These are phyloP conservation scores for Comarum palustre DNA, from an alignment of 306 rosid genomes.

Conservation along the genomic window DNA sequence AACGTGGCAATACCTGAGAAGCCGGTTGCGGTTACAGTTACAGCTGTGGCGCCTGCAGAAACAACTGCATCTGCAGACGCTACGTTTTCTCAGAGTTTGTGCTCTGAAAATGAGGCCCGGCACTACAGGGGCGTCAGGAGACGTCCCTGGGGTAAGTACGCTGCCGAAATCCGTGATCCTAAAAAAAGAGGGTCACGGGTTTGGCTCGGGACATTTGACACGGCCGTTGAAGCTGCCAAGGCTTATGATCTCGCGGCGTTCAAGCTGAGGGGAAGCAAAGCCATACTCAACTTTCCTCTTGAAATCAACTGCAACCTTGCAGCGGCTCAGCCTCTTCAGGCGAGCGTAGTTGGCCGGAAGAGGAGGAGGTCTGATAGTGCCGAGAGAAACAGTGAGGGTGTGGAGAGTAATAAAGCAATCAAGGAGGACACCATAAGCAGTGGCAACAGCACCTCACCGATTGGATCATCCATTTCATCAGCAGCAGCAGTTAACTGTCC, in stretches of 20 bases:
- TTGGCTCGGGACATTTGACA: slow-evolving; percentile 56
- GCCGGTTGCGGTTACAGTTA: neutral
- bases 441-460: neutral
- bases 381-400: neutral
- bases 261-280: slow-evolving; percentile 47
- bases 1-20: slow-evolving; percentile 29
- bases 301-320: slow-evolving; percentile 17
- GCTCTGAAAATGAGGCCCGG: slow-evolving; percentile 1
- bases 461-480: neutral
- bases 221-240: slow-evolving; percentile 50
- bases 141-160: slow-evolving; percentile 56
- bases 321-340: slow-evolving; percentile 3
- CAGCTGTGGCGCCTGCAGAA: neutral
- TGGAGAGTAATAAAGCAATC: slow-evolving; percentile 1
- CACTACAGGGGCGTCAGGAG: slow-evolving; percentile 51
- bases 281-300: slow-evolving; percentile 52
- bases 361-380: neutral
- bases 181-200: slow-evolving; percentile 45
- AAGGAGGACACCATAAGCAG: neutral
- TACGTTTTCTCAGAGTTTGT: neutral
- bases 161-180: slow-evolving; percentile 55
- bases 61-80: neutral
- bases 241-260: slow-evolving; percentile 57
- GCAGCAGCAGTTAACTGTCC: slow-evolving; percentile 21
- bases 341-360: slow-evolving; percentile 18